Conservation (phyloP, 1,139 yeast species). For the Insectozyma bohioensis region DNA sequence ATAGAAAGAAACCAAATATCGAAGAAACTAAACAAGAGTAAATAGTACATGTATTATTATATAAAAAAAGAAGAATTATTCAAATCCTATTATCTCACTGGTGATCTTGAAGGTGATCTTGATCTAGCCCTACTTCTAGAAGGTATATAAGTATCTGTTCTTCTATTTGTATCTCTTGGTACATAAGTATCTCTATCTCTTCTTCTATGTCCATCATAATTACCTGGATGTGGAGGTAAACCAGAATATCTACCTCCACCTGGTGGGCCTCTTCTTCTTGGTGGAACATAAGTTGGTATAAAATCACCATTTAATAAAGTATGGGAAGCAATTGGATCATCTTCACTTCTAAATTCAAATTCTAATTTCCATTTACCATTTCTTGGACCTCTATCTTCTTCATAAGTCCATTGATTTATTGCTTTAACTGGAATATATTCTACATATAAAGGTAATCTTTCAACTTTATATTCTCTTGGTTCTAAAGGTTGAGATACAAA, state of each 20-base stretch:
- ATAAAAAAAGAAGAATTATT: slow-evolving; percentile 1
- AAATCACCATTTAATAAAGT: slow-evolving; percentile 37
- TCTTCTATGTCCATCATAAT: slow-evolving; percentile 10
- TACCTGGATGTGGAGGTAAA: too few species aligned
- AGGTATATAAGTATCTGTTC: slow-evolving; percentile 24
- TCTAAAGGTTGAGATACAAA: slow-evolving; percentile 17
- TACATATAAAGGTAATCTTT: slow-evolving; percentile 32
- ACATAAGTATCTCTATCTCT: slow-evolving; percentile 17
- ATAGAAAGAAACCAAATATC: not conserved
- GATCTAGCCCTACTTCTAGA: slow-evolving; percentile 15
- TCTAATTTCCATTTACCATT: slow-evolving; percentile 46
- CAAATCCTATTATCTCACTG: slow-evolving; percentile 5
- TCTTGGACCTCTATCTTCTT: slow-evolving; percentile 44
- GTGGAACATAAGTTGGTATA: slow-evolving; percentile 22
- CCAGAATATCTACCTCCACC: slow-evolving; percentile 7
- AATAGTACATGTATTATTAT: not conserved
- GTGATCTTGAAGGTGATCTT: slow-evolving; percentile 16
- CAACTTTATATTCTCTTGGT: slow-evolving; percentile 21
- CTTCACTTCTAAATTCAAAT: slow-evolving; percentile 28
- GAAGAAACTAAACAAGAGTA: not conserved
- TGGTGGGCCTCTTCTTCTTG: slow-evolving; percentile 9
- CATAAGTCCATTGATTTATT: slow-evolving; percentile 46
- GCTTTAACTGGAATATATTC: slow-evolving; percentile 49
- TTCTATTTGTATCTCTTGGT: slow-evolving; percentile 11
- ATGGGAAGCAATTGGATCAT: slow-evolving; percentile 39